Percentiles rank a stretch among this genome's conserved stretches.
Conservation (phyloP, 164 flowering plant genomes). For the Taxillus chinensis region DNA sequence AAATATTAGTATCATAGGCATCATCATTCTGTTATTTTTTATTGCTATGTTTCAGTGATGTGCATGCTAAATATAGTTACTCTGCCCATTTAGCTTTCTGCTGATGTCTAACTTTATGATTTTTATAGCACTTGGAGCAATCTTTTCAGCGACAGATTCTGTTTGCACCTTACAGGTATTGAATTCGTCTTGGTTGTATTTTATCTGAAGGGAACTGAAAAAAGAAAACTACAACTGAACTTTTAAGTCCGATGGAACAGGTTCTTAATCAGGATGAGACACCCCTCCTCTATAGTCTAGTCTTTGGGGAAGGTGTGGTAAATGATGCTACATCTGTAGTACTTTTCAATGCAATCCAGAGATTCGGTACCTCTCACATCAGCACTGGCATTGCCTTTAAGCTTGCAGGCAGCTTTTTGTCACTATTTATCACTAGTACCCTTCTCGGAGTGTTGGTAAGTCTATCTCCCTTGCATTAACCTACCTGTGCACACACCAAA, state of each 20-base stretch:
- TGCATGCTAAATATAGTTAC: no score
- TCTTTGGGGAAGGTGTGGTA: slow-evolving; percentile 58
- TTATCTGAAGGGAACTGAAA: background rate
- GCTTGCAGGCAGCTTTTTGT: slow-evolving; percentile 26
- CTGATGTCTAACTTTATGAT: background rate
- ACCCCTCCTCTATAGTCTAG: slow-evolving; percentile 46
- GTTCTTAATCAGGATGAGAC: slow-evolving; percentile 58
- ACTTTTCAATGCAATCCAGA: slow-evolving; percentile 47
- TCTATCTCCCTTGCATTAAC: slow-evolving; percentile 5
- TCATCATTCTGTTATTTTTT: background rate
- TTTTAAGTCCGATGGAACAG: slow-evolving; percentile 14
- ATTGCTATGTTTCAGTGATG: background rate
- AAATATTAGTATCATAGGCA: background rate
- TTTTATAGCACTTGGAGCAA: slow-evolving; percentile 44
- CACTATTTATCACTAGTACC: slow-evolving; percentile 35
- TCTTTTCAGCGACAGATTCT: slow-evolving; percentile 49
- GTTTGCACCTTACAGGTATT: slow-evolving; percentile 54
- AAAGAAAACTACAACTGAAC: background rate
- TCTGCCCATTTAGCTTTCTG: background rate
- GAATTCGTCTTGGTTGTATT: background rate
- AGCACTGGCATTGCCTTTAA: slow-evolving; percentile 15
- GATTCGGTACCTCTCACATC: slow-evolving; percentile 29
- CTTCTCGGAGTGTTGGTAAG: slow-evolving; percentile 41
- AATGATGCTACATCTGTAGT: slow-evolving; percentile 56
- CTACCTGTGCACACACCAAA: no score